These are phyloP conservation scores for Trypanosomatidae sp. DNA, from an alignment of 208 protist species.

Conservation along the genomic window DNA sequence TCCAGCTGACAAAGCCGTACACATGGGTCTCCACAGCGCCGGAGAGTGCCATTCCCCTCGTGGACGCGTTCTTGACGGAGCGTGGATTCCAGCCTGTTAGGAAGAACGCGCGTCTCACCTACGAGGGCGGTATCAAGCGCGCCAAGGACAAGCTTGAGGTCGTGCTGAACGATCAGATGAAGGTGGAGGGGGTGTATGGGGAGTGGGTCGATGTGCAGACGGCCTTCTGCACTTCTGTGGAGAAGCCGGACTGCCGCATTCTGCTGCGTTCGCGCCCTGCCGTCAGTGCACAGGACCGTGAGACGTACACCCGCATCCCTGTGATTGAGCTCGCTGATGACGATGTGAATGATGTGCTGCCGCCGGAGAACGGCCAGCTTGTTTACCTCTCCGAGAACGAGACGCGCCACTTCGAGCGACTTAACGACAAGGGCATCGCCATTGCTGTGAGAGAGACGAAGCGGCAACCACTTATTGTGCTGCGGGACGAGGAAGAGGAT, in stretches of 20 bases:
- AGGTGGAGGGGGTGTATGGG: slow-evolving; percentile 57
- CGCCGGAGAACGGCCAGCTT: slow-evolving; percentile 86
- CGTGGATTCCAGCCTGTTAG: slow-evolving; percentile 58
- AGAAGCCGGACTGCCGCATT: slow-evolving; percentile 66
- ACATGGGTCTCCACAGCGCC: slow-evolving; percentile 74
- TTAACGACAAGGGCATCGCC: slow-evolving; percentile 59
- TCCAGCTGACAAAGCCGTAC: slow-evolving; percentile 86
- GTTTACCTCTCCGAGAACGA: slow-evolving; percentile 90
- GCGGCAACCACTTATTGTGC: slow-evolving; percentile 88
- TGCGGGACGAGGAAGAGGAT: slow-evolving; percentile 88
- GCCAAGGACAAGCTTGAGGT: slow-evolving; percentile 65
- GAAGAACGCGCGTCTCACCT: slow-evolving; percentile 44
- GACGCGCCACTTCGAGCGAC: slow-evolving; percentile 67
- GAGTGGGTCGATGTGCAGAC: slow-evolving; percentile 86
- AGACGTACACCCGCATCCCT: slow-evolving; percentile 47
- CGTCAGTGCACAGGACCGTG: slow-evolving; percentile 55
- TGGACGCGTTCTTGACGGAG: slow-evolving; percentile 52
- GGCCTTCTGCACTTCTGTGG: slow-evolving; percentile 60
- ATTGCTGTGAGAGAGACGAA: slow-evolving; percentile 68
- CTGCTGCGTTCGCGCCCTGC: slow-evolving; percentile 76
- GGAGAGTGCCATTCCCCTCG: slow-evolving; percentile 40
- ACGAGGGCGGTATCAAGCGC: slow-evolving; percentile 78
- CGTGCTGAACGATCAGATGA: slow-evolving; percentile 65
- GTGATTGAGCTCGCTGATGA: slow-evolving; percentile 76
- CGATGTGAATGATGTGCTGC: slow-evolving; percentile 83